A percentile compares a stretch with the other conserved stretches of the same genome.
Evolutionary conservation across 305 asterid genomes (phyloP).

Genomic region (Fraxinus xanthoxyloides): DNA sequence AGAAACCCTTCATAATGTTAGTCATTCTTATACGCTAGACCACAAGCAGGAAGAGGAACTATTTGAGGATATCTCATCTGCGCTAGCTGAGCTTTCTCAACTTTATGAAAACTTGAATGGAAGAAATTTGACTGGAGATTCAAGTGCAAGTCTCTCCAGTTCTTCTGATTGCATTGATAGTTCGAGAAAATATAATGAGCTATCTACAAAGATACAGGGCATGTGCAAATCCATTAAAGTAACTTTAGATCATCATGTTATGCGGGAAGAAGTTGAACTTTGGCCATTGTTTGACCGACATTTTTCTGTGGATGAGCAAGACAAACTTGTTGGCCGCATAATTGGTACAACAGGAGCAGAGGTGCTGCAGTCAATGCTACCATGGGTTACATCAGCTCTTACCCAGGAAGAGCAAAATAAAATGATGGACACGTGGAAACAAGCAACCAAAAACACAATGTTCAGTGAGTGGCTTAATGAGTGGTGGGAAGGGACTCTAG

Average conservation of each 20-base stretch:
- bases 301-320: conserved; percentile 92
- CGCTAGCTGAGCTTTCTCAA: conserved; percentile 65
- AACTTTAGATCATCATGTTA: conserved; percentile 92
- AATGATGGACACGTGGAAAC: conserved; percentile 95
- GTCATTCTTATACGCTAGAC: conserved; percentile 94
- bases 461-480: conserved; percentile 97
- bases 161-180: conserved; percentile 37
- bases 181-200: conserved; percentile 63
- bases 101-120: conserved; percentile 58
- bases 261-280: conserved; percentile 93
- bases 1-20: conserved; percentile 92
- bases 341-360: conserved; percentile 99
- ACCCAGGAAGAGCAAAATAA: conserved; percentile 95
- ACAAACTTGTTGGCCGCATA: conserved; percentile 87
- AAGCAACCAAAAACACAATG: conserved; percentile 97
- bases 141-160: conserved; percentile 25
- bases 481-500: conserved; percentile 89
- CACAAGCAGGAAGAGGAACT: conserved; percentile 96
- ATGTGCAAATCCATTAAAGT: conserved; percentile 97
- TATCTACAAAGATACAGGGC: conserved; percentile 92
- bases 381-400: conserved; percentile 98
- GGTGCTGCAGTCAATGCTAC: conserved; percentile 95
- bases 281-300: conserved; percentile 97
- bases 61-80: conserved; percentile 85
- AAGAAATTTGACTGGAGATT: conserved; percentile 37